These are phyloP conservation scores for Eutrema heterophyllum DNA, from an alignment of 345 rosid species.

Conservation along the genomic window DNA sequence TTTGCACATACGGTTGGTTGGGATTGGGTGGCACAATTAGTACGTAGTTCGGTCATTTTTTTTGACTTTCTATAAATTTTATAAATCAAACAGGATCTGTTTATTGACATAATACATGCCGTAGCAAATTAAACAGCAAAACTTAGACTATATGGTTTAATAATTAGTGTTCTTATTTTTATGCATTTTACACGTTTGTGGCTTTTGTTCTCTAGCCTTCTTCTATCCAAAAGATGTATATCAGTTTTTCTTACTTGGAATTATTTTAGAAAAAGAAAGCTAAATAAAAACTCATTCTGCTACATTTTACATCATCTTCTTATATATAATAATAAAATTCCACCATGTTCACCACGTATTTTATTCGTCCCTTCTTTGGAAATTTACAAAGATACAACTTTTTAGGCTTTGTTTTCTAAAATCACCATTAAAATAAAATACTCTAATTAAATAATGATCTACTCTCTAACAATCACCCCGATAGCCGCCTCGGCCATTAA, in stretches of 20 bases:
- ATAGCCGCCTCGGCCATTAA: neutral
- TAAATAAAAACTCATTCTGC: neutral
- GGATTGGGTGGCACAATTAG: constrained; percentile 15
- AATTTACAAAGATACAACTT: too few species aligned
- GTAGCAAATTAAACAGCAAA: constrained; percentile 6
- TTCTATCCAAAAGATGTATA: neutral
- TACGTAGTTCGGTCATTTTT: constrained; percentile 35
- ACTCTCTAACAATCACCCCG: neutral
- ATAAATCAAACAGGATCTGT: neutral
- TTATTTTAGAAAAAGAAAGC: neutral
- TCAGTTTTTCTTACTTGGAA: neutral
- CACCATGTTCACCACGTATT: too few species aligned
- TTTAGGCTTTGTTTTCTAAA: too few species aligned
- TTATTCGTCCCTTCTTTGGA: too few species aligned
- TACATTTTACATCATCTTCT: neutral
- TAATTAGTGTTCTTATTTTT: neutral
- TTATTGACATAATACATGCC: neutral
- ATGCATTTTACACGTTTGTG: neutral
- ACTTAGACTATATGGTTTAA: neutral
- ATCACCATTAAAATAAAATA: neutral
- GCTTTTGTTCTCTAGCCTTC: neutral
- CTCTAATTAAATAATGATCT: neutral
- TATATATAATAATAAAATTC: neutral
- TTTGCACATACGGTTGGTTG: constrained; percentile 1
- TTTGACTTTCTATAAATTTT: neutral